phyloP scores from a whole-genome alignment of 306 rosid genomes.

The Trifolium repens region DNA sequence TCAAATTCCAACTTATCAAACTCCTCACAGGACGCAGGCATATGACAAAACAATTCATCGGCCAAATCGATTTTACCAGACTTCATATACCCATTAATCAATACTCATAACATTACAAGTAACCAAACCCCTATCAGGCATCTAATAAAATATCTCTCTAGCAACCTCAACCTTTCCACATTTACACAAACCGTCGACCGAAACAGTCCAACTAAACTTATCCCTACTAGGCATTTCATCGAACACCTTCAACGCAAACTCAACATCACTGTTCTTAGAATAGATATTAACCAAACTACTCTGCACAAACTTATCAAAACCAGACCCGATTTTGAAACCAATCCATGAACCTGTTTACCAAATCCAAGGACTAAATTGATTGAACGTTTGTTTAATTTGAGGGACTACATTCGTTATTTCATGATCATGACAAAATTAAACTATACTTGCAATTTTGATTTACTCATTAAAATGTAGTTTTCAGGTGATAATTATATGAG shows the following conservation, averaged over 20 bases:
- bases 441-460: too few relatives aligned
- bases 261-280: slow-evolving; percentile 53
- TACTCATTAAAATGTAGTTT: too few relatives aligned
- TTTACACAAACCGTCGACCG: slow-evolving; percentile 61
- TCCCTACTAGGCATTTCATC: slow-evolving; percentile 59
- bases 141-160: slow-evolving; percentile 54
- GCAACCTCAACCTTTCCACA: slow-evolving; percentile 55
- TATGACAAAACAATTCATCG: slow-evolving; percentile 47
- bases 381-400: too few relatives aligned
- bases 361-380: too few relatives aligned
- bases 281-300: too few relatives aligned
- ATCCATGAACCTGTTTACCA: too few relatives aligned
- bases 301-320: too few relatives aligned
- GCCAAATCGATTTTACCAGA: slow-evolving; percentile 49
- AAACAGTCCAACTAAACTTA: slow-evolving; percentile 57
- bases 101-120: slow-evolving; percentile 61
- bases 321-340: too few relatives aligned
- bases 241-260: slow-evolving; percentile 50
- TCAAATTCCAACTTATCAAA: slow-evolving; percentile 59
- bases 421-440: too few relatives aligned
- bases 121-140: slow-evolving; percentile 56
- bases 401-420: too few relatives aligned
- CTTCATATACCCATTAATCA: slow-evolving; percentile 62
- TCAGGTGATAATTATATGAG: too few relatives aligned
- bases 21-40: slow-evolving; percentile 47